A percentile compares a stretch with the other conserved stretches of the same genome.
Evolutionary conservation across 2,329 filamentous ascomycete genomes (phyloP).

Genomic region (Aspergillus sp.): DNA sequence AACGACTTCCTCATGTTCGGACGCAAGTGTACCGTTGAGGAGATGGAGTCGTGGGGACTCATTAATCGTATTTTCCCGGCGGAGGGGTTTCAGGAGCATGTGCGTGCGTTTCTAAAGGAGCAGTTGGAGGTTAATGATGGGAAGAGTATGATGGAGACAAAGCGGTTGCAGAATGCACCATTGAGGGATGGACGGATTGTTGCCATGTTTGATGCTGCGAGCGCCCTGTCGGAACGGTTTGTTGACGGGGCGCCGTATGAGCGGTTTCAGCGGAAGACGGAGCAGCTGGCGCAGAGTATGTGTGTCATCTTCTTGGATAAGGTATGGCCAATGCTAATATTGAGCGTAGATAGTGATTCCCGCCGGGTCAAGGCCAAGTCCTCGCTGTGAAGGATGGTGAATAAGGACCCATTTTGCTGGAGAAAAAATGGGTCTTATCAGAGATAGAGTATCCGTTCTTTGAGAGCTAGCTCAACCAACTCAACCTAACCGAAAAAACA

Average conservation of each 20-base stretch:
- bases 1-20: conserved; percentile 60
- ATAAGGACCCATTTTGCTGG: too few relatives aligned
- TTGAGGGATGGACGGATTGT: conserved; percentile 51
- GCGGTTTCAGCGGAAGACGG: conserved; percentile 49
- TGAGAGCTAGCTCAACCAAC: too few relatives aligned
- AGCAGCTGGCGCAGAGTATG: background rate
- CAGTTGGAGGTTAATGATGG: conserved; percentile 54
- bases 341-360: background rate
- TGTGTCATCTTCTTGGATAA: background rate
- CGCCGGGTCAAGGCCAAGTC: background rate
- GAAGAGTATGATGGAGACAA: conserved; percentile 58
- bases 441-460: too few relatives aligned
- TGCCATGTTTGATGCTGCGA: conserved; percentile 53
- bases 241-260: conserved; percentile 52
- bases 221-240: conserved; percentile 55
- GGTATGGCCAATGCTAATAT: background rate
- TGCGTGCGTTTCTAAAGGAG: conserved; percentile 48
- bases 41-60: conserved; percentile 50
- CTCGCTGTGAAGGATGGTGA: background rate
- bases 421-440: too few relatives aligned
- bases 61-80: conserved; percentile 52
- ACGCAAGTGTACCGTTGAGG: conserved; percentile 48
- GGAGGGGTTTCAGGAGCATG: conserved; percentile 48
- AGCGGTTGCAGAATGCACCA: conserved; percentile 54
- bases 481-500: too few relatives aligned